Evolutionary conservation across 2,329 filamentous ascomycete genomes (phyloP).

Genomic region (Penicillium sp.): DNA sequence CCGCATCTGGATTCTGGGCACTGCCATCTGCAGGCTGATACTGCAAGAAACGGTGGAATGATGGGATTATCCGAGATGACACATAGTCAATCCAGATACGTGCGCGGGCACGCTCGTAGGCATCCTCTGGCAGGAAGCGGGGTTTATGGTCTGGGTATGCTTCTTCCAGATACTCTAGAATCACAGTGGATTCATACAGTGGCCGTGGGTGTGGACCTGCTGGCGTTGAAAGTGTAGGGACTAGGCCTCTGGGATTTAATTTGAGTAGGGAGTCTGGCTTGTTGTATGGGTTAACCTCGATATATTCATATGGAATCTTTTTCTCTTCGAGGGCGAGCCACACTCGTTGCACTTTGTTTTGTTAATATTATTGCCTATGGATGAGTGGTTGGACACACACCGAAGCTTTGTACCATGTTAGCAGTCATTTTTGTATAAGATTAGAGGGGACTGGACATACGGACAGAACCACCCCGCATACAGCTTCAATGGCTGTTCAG

Average conservation of each 20-base stretch:
- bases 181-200: conserved; percentile 62
- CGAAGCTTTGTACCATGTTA: conserved; percentile 24
- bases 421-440: background rate
- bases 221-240: conserved; percentile 54
- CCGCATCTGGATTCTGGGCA: conserved; percentile 25
- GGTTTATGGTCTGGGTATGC: conserved; percentile 49
- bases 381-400: conserved; percentile 10
- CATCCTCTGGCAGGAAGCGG: conserved; percentile 50
- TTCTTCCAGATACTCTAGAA: conserved; percentile 70
- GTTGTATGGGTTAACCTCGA: conserved; percentile 69
- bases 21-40: conserved; percentile 31
- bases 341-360: conserved; percentile 50
- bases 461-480: conserved; percentile 69
- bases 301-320: conserved; percentile 62
- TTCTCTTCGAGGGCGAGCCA: conserved; percentile 70
- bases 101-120: conserved; percentile 57
- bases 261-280: conserved; percentile 60
- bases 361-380: conserved; percentile 1
- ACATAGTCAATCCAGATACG: conserved; percentile 69
- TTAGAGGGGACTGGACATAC: conserved; percentile 20
- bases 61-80: conserved; percentile 57
- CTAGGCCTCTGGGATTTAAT: conserved; percentile 65
- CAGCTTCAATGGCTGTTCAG: conserved; percentile 45
- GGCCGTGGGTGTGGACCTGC: conserved; percentile 40
- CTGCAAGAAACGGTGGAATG: conserved; percentile 56